These are phyloP conservation scores for Curvularia verruculosa DNA, from an alignment of 2,329 filamentous ascomycete genomes.

Conservation along the genomic window DNA sequence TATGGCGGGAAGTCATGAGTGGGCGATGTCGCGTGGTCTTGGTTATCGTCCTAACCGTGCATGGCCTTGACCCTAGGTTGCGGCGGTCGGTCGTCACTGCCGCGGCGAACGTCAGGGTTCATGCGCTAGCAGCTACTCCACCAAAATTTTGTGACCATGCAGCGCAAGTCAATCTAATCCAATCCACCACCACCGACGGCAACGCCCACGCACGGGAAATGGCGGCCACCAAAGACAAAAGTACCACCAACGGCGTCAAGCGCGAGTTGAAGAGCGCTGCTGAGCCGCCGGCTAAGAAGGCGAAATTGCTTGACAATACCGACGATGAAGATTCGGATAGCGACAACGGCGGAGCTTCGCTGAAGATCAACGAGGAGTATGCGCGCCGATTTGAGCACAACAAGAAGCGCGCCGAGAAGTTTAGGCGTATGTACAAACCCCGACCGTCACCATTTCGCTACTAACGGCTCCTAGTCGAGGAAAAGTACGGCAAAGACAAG, in stretches of 20 bases:
- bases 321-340: constrained; percentile 39
- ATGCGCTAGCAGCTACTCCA: constrained; percentile 27
- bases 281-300: constrained; percentile 43
- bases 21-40: constrained; percentile 14
- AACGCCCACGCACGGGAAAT: constrained; percentile 19
- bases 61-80: constrained; percentile 17
- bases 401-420: constrained; percentile 90
- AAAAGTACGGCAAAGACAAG: constrained; percentile 72
- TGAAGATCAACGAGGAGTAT: constrained; percentile 91
- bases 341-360: constrained; percentile 33
- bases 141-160: constrained; percentile 33
- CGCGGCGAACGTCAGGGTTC: constrained; percentile 31
- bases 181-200: neutral
- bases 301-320: constrained; percentile 48
- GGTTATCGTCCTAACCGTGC: constrained; percentile 12
- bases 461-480: constrained; percentile 69
- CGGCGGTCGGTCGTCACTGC: constrained; percentile 25
- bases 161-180: constrained; percentile 9
- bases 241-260: constrained; percentile 33
- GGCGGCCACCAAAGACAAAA: constrained; percentile 34
- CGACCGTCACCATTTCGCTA: neutral
- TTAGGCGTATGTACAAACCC: constrained; percentile 61
- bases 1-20: constrained; percentile 19
- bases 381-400: constrained; percentile 93
- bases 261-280: constrained; percentile 28